Evolutionary conservation across 352 stramenopile genomes (phyloP).

Genomic region (Pythium pyrilobum): DNA sequence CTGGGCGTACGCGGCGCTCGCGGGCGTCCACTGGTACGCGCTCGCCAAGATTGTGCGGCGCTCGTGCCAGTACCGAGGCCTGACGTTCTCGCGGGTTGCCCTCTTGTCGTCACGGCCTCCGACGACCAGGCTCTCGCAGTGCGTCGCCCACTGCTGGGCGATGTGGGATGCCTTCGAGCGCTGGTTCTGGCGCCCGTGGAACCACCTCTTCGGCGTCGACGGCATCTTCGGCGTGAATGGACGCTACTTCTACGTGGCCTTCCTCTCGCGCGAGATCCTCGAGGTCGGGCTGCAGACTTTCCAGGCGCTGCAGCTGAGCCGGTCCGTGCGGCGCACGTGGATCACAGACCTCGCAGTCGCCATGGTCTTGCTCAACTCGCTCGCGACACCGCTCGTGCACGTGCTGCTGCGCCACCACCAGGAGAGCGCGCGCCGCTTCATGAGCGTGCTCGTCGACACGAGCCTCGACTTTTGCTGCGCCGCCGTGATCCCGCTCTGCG

Average conservation of each 20-base stretch:
- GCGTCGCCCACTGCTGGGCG: neutral
- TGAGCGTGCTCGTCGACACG: constrained; percentile 10
- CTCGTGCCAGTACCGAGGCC: neutral
- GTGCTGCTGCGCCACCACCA: neutral
- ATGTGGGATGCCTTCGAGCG: neutral
- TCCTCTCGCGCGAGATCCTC: constrained; percentile 6
- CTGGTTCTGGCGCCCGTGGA: constrained; percentile 2
- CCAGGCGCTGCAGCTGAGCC: constrained; percentile 11
- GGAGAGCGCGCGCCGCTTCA: constrained; percentile 8
- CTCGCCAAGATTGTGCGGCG: neutral
- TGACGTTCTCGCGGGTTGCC: constrained; percentile 7
- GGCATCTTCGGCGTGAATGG: constrained; percentile 11
- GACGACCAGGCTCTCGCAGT: neutral
- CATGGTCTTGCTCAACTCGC: constrained; percentile 7
- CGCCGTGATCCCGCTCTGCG: constrained; percentile 6
- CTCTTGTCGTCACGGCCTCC: neutral
- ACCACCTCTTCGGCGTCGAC: constrained; percentile 5
- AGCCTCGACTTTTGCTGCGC: constrained; percentile 15
- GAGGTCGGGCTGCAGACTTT: constrained; percentile 13
- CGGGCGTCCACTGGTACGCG: neutral
- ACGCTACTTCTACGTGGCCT: constrained; percentile 5
- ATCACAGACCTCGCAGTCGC: constrained; percentile 11
- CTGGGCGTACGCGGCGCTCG: constrained; percentile 3
- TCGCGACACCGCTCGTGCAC: constrained; percentile 9
- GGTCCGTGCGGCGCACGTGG: neutral